Conservation (phyloP, 441 rosid species). For the Euphorbia corollata region DNA sequence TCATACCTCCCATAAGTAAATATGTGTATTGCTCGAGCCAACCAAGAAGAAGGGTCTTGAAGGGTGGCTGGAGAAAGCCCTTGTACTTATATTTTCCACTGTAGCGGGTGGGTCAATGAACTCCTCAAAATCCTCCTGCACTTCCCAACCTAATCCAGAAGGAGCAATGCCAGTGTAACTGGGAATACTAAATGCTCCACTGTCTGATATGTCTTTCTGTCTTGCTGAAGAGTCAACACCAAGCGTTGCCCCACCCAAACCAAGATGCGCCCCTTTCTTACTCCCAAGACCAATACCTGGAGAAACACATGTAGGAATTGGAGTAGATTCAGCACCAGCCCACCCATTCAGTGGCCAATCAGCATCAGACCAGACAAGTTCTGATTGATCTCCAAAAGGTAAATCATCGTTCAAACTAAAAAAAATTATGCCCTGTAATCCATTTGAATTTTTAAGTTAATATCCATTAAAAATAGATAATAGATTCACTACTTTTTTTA, state of each 20-base stretch:
- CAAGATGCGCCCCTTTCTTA: conserved; percentile 71
- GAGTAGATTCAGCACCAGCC: conserved; percentile 78
- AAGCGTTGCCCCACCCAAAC: conserved; percentile 70
- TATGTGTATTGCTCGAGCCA: conserved; percentile 88
- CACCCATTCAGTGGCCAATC: conserved; percentile 93
- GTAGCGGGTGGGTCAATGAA: conserved; percentile 70
- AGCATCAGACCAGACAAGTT: conserved; percentile 67
- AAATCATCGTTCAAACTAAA: conserved; percentile 51
- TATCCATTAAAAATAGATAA: neutral
- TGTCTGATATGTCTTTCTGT: conserved; percentile 44
- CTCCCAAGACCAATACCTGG: conserved; percentile 72
- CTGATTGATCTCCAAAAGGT: conserved; percentile 36
- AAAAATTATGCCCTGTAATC: conserved; percentile 72
- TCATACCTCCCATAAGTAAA: conserved; percentile 94
- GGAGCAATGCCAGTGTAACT: conserved; percentile 63
- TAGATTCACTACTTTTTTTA: neutral
- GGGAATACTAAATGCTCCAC: conserved; percentile 58
- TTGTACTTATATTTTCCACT: conserved; percentile 57
- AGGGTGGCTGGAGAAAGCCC: conserved; percentile 87
- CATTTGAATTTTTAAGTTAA: neutral
- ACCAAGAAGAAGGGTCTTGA: conserved; percentile 86
- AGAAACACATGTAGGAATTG: conserved; percentile 67
- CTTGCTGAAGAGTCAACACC: conserved; percentile 47
- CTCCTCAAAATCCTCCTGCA: conserved; percentile 69
- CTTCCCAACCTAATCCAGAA: conserved; percentile 78